Evolutionary conservation across 139 green algal genomes (phyloP).

Genomic region (Edaphochlamys debaryana): DNA sequence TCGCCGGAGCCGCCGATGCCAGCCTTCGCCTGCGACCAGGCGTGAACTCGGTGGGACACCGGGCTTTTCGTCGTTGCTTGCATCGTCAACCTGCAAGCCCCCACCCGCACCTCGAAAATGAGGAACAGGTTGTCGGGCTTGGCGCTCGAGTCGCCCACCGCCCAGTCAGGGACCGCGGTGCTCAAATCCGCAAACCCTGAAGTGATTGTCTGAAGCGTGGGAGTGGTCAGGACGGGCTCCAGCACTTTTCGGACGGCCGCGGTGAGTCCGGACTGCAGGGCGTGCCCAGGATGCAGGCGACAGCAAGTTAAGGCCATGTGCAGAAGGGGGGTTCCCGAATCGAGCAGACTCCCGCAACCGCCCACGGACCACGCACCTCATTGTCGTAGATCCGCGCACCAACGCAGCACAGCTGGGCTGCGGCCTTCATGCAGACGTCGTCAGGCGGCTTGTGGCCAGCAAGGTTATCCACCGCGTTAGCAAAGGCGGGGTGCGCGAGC

Average conservation of each 20-base stretch:
- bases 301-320: too few relatives aligned
- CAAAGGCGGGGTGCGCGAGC: not conserved
- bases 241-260: not conserved
- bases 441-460: not conserved
- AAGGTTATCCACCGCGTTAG: not conserved
- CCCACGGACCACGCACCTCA: not conserved
- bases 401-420: not conserved
- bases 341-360: too few relatives aligned
- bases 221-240: not conserved
- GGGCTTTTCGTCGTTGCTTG: too few relatives aligned
- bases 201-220: not conserved
- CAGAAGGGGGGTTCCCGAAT: too few relatives aligned
- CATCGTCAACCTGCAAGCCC: too few relatives aligned
- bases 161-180: not conserved
- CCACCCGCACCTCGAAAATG: not conserved
- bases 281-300: too few relatives aligned
- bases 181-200: not conserved
- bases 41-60: too few relatives aligned
- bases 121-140: not conserved
- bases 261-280: not conserved
- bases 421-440: not conserved
- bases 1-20: not conserved
- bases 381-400: not conserved
- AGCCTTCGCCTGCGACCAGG: not conserved
- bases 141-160: not conserved